phyloP scores from a whole-genome alignment of 257 asterid genomes.

The Penstemon barbatus region DNA sequence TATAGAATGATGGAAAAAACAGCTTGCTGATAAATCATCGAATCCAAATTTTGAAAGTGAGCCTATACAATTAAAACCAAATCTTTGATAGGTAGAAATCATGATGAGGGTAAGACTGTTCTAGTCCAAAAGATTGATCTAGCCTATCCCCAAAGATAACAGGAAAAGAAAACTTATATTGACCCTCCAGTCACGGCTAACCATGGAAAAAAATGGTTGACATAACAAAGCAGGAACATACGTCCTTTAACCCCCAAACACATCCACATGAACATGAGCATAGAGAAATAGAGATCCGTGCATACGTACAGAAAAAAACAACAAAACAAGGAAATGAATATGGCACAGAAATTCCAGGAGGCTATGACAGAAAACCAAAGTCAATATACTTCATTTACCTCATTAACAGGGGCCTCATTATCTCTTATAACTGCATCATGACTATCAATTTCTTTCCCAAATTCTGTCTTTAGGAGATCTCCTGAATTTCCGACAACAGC shows the following conservation, averaged over 20 bases:
- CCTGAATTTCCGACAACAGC: slow-evolving; percentile 99
- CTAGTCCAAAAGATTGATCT: neutral
- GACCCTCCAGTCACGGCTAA: slow-evolving; percentile 5
- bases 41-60: slow-evolving; percentile 21
- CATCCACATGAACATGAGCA: neutral
- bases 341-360: neutral
- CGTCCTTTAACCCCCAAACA: slow-evolving; percentile 5
- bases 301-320: neutral
- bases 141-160: slow-evolving; percentile 5
- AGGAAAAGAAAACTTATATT: neutral
- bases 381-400: slow-evolving; percentile 43
- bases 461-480: slow-evolving; percentile 90
- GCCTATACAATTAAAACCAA: slow-evolving; percentile 7
- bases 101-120: neutral
- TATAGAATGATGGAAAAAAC: slow-evolving; percentile 26
- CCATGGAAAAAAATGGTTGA: neutral
- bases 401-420: slow-evolving; percentile 96
- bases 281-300: neutral
- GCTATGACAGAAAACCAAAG: slow-evolving; percentile 14
- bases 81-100: neutral
- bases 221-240: slow-evolving; percentile 1
- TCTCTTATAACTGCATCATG: slow-evolving; percentile 98
- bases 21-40: slow-evolving; percentile 12
- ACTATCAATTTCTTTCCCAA: slow-evolving; percentile 89
- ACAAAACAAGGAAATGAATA: neutral